Conservation (phyloP, 768 basidiomycete genomes). For the Auricularia cornea region DNA sequence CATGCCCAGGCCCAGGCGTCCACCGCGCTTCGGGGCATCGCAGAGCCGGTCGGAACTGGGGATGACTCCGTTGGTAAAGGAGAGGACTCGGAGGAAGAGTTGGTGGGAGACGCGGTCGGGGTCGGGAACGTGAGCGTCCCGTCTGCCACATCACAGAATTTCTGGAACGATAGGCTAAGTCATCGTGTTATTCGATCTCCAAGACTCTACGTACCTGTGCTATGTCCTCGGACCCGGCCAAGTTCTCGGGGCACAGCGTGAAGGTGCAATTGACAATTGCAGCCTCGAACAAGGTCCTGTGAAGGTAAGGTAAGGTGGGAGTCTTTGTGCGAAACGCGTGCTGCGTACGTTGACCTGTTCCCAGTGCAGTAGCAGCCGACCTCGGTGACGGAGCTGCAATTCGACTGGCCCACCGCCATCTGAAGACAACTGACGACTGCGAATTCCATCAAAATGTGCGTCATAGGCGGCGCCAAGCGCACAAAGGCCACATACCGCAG, state of each 20-base stretch:
- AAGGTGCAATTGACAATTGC: slow-evolving; percentile 32
- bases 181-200: not conserved
- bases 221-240: slow-evolving; percentile 34
- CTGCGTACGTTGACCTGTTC: slow-evolving; percentile 19
- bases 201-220: slow-evolving; percentile 20
- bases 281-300: slow-evolving; percentile 26
- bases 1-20: too few species aligned
- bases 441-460: not conserved
- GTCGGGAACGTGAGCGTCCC: not conserved
- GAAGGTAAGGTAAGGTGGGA: too few species aligned
- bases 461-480: not conserved
- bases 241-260: slow-evolving; percentile 27
- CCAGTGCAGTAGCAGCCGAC: slow-evolving; percentile 41
- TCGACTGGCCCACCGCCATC: slow-evolving; percentile 27
- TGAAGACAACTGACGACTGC: slow-evolving; percentile 40
- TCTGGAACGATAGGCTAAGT: not conserved
- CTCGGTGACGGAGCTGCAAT: slow-evolving; percentile 37
- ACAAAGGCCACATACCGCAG: not conserved
- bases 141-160: not conserved
- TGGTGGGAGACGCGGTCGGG: not conserved
- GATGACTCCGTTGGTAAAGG: not conserved
- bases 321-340: slow-evolving; percentile 8
- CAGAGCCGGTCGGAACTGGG: not conserved
- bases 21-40: not conserved
- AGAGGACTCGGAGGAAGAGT: not conserved